Base-by-base conservation (phyloP, 164 flowering plant genomes). In the Dillenia turbinata region DNA sequence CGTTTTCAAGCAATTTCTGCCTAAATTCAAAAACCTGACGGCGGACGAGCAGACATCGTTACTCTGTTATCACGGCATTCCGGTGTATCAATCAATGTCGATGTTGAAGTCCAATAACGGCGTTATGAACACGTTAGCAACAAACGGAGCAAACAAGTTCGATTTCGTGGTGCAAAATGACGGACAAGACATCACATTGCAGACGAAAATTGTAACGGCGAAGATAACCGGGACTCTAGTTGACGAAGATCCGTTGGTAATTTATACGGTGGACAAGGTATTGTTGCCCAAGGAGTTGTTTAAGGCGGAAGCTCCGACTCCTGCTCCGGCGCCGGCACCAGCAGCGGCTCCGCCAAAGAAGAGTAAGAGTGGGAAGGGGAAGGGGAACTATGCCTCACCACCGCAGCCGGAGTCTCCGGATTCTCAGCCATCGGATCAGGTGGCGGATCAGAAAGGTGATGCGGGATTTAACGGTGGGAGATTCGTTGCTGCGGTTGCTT, bases 251-350 rank as follows among this genome's bases (percentile, higher is more conserved):
- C 98, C 96, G 7, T 44, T 90, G 2, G 92, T 87, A 14, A 63
- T 90, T 10, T 90, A 72, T 71, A 57, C 83, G 0, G 49, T 85
- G 19, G 75, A 86, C 62, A 81, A 85, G 78, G 98, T 93, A 0
- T 52, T 93, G 71, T 1, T 77, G 78, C 97, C 97, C 9, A 70
- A 45, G 64, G 98, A 93, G 78, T 57, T 93, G 62, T 89, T 86
- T 56, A 85, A 84, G 73, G 75, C 66, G 15, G 78, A 71, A 16
- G 68, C 92, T 0, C 89, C 90, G 1, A 85, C 87, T 3, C 86
- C 90, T n/a, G 90, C 86, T 0, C 83, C 88, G 15, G 87, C 78
- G 0, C 76, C 77, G 8, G 66, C 64, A 4, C 71, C 77, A 10
- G 69, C 62, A 1, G 86, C 83, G 0, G 74, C 73, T 22, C 45